Conservation (phyloP, 2,329 filamentous ascomycete species). For the Scolecobasidium constrictum region DNA sequence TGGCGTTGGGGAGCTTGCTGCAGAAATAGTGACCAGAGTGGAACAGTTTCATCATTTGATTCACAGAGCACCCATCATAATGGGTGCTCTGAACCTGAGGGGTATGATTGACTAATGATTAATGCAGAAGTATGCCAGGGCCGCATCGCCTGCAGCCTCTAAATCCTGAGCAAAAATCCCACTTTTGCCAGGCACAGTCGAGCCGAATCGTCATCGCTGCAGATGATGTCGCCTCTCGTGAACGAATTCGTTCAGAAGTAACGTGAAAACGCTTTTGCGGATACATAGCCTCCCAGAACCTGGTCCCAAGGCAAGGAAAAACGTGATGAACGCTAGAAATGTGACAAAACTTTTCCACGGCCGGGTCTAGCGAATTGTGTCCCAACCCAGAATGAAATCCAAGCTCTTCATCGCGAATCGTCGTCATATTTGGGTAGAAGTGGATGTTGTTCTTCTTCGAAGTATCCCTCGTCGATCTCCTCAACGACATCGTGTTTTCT, state of each 20-base stretch:
- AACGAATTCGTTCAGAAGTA: neutral
- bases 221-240: neutral
- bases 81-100: too few relatives aligned
- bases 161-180: neutral
- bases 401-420: too few relatives aligned
- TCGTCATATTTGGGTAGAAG: slow-evolving; percentile 3
- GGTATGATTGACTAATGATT: neutral
- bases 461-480: neutral
- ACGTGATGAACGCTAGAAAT: neutral
- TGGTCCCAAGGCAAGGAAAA: neutral
- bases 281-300: neutral
- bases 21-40: too few relatives aligned
- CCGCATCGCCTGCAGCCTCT: neutral
- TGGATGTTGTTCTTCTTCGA: neutral
- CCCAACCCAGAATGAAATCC: neutral
- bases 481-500: neutral
- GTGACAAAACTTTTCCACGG: slow-evolving; percentile 2
- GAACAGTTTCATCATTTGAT: too few relatives aligned
- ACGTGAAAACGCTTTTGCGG: neutral
- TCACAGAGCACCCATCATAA: too few relatives aligned
- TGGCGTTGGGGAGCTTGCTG: too few relatives aligned
- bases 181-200: neutral
- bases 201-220: neutral
- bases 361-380: neutral
- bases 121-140: neutral